Evolutionary conservation across 2,329 filamentous ascomycete species (phyloP).

Genomic region (Colletotrichum destructivum): DNA sequence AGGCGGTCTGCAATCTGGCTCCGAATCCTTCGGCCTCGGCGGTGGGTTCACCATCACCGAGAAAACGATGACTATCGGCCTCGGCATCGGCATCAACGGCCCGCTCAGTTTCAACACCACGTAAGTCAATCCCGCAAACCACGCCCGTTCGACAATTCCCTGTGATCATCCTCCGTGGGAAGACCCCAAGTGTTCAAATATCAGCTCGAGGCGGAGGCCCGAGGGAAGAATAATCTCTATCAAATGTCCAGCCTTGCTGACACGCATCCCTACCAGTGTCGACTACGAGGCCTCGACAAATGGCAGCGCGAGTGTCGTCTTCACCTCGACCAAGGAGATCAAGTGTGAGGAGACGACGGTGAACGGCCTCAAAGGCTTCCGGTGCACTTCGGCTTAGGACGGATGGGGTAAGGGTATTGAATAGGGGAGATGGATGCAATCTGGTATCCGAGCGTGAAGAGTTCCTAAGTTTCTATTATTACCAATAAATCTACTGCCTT

Average conservation of each 20-base stretch:
- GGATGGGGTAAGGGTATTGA: too few species aligned
- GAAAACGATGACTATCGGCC: slow-evolving; percentile 34
- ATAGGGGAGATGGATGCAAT: background rate
- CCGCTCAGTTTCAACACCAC: slow-evolving; percentile 27
- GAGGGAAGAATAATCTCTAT: background rate
- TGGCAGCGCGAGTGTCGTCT: slow-evolving; percentile 26
- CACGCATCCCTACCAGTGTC: background rate
- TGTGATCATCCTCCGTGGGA: background rate
- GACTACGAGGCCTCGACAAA: slow-evolving; percentile 32
- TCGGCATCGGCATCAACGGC: slow-evolving; percentile 27
- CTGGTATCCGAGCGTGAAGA: background rate
- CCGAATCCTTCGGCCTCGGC: slow-evolving; percentile 36
- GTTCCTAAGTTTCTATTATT: too few species aligned
- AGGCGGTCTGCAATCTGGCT: slow-evolving; percentile 36
- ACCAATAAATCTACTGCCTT: too few species aligned
- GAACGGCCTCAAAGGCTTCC: slow-evolving; percentile 34
- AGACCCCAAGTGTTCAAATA: too few species aligned
- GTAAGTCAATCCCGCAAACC: slow-evolving; percentile 6
- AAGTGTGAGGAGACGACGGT: slow-evolving; percentile 38
- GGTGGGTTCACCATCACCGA: slow-evolving; percentile 38
- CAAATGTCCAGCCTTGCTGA: background rate
- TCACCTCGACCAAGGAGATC: slow-evolving; percentile 28
- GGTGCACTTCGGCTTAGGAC: slow-evolving; percentile 24
- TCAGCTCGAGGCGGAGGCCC: background rate
- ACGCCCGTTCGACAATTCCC: background rate